Evolutionary conservation across 345 rosid species (phyloP).

Genomic region (Heritiera littoralis): DNA sequence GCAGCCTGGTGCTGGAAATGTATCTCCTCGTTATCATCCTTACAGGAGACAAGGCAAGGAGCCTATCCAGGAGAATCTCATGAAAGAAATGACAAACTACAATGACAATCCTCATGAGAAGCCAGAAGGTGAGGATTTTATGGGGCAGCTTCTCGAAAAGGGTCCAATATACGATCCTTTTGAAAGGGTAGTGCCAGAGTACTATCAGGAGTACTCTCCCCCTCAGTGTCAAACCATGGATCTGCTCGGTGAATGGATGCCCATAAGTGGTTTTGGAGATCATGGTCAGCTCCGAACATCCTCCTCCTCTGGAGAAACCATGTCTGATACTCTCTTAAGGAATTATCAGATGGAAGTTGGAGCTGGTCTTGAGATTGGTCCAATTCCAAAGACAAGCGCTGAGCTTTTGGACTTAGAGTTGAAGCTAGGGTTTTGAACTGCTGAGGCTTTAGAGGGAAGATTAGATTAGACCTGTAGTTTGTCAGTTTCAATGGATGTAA

Average conservation of each 20-base stretch:
- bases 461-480: background rate
- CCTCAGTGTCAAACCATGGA: background rate
- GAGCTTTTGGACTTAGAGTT: constrained; percentile 3
- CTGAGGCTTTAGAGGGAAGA: background rate
- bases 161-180: background rate
- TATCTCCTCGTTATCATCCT: constrained; percentile 1
- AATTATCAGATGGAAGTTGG: background rate
- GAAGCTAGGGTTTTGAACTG: constrained; percentile 15
- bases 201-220: background rate
- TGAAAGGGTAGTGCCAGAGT: background rate
- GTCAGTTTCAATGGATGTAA: constrained; percentile 5
- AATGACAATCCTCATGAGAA: background rate
- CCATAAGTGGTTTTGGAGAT: constrained; percentile 7
- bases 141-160: background rate
- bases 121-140: background rate
- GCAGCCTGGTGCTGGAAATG: background rate
- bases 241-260: constrained; percentile 18
- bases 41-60: background rate
- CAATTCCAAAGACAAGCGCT: background rate
- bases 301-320: background rate
- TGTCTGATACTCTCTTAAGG: background rate
- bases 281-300: background rate
- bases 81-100: background rate
- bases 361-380: background rate
- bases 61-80: background rate